Percentiles rank a stretch among this genome's conserved stretches.
Evolutionary conservation across 1,284 basidiomycete species (phyloP).

Genomic region (Ceraceosorus guamensis): DNA sequence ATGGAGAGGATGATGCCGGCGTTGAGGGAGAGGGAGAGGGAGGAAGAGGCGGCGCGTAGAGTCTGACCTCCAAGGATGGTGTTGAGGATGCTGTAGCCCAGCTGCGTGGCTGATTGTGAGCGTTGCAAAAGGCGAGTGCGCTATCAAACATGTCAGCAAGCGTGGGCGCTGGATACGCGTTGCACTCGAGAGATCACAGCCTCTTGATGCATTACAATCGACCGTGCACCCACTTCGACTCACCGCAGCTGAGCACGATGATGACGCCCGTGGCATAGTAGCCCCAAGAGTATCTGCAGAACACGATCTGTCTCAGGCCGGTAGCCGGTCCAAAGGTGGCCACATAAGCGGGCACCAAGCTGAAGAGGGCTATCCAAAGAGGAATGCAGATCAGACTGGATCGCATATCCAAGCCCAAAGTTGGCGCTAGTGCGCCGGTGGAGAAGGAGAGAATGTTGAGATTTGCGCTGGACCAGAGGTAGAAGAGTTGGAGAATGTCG

Average conservation of each 20-base stretch:
- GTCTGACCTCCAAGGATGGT: slow-evolving; percentile 52
- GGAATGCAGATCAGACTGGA: slow-evolving; percentile 12
- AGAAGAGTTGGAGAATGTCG: slow-evolving; percentile 52
- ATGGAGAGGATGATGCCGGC: slow-evolving; percentile 84
- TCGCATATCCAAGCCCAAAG: slow-evolving; percentile 54
- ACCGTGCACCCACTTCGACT: background rate
- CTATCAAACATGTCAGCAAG: no score
- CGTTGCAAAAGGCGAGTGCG: no score
- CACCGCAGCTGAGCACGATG: slow-evolving; percentile 56
- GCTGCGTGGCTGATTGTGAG: slow-evolving; percentile 21
- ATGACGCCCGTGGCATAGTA: slow-evolving; percentile 58
- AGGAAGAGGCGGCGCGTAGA: slow-evolving; percentile 49
- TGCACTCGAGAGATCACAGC: slow-evolving; percentile 4
- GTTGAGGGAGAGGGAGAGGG: slow-evolving; percentile 44
- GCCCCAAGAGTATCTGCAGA: slow-evolving; percentile 56
- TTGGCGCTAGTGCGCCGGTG: slow-evolving; percentile 57
- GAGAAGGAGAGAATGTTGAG: slow-evolving; percentile 53
- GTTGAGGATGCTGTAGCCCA: slow-evolving; percentile 57
- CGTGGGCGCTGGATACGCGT: no score
- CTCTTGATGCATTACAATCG: background rate
- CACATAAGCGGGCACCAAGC: slow-evolving; percentile 52
- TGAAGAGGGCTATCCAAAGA: slow-evolving; percentile 17
- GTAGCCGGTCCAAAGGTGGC: slow-evolving; percentile 10
- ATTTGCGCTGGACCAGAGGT: slow-evolving; percentile 42
- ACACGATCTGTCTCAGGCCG: slow-evolving; percentile 60